Percentiles rank a stretch among this genome's conserved stretches.
These are phyloP conservation scores for Acorus calamus DNA, from an alignment of 106 monocot genomes.

Conservation along the genomic window DNA sequence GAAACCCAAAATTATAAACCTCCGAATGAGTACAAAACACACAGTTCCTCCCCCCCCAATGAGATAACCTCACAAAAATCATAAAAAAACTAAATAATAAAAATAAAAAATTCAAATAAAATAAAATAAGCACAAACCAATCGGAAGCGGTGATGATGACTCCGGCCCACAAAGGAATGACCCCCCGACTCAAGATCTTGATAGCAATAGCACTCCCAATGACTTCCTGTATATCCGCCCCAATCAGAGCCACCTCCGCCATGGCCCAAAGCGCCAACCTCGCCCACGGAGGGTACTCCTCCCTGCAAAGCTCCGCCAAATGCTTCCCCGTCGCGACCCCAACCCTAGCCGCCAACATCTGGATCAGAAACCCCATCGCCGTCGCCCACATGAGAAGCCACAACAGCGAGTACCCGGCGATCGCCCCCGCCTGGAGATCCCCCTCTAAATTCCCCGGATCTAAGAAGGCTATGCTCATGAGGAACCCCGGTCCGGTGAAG, in stretches of 20 bases:
- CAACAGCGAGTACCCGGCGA: conserved; percentile 56
- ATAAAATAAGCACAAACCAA: too few species aligned
- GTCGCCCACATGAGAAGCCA: conserved; percentile 72
- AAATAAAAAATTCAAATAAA: too few species aligned
- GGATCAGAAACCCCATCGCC: conserved; percentile 57
- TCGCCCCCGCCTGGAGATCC: conserved; percentile 66
- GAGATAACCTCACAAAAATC: too few species aligned
- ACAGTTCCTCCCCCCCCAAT: too few species aligned
- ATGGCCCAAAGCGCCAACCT: conserved; percentile 52
- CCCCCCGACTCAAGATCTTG: conserved; percentile 49
- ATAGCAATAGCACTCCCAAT: conserved; percentile 74
- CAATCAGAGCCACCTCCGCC: conserved; percentile 66
- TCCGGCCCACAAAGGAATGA: conserved; percentile 55
- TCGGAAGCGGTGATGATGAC: conserved; percentile 63
- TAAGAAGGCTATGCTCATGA: conserved; percentile 77
- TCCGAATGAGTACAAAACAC: too few species aligned
- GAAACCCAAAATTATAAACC: too few species aligned
- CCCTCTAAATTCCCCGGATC: conserved; percentile 79
- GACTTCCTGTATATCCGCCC: conserved; percentile 78
- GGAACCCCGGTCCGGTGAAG: conserved; percentile 65
- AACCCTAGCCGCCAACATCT: conserved; percentile 50
- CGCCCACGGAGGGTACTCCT: conserved; percentile 67
- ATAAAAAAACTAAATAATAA: too few species aligned
- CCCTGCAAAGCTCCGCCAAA: conserved; percentile 67
- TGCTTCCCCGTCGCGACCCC: conserved; percentile 65